Evolutionary conservation across 2,329 filamentous ascomycete species (phyloP).

Genomic region (Alternaria sp.): DNA sequence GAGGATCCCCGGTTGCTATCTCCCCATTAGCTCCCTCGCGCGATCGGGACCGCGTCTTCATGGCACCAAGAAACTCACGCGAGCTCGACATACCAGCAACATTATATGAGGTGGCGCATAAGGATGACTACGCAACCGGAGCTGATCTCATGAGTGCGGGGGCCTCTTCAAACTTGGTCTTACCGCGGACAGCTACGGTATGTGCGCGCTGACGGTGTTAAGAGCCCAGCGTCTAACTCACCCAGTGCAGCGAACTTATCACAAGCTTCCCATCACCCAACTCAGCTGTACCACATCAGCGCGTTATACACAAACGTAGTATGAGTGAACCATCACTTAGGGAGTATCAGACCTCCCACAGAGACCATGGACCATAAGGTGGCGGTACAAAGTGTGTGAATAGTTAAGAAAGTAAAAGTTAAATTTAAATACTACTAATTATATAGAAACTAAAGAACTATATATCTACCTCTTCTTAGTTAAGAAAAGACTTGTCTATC

Average conservation of each 20-base stretch:
- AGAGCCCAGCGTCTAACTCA: constrained; percentile 14
- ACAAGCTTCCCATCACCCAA: constrained; percentile 34
- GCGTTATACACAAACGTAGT: constrained; percentile 27
- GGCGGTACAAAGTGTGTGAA: too few species aligned
- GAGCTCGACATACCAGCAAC: constrained; percentile 18
- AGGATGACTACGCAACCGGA: constrained; percentile 15
- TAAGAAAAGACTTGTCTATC: too few species aligned
- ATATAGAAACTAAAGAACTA: too few species aligned
- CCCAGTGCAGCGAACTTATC: constrained; percentile 28
- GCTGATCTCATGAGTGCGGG: constrained; percentile 28
- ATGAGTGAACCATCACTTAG: constrained; percentile 35
- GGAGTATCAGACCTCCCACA: constrained; percentile 18
- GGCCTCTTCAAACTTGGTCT: constrained; percentile 30
- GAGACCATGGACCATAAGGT: constrained; percentile 12
- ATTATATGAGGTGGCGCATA: constrained; percentile 26
- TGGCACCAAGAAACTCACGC: constrained; percentile 10
- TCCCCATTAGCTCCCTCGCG: constrained; percentile 6
- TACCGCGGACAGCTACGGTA: constrained; percentile 32
- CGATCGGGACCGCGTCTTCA: constrained; percentile 9
- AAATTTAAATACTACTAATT: too few species aligned
- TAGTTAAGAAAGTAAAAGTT: too few species aligned
- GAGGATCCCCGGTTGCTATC: constrained; percentile 21
- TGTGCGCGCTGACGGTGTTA: constrained; percentile 8
- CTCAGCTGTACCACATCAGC: constrained; percentile 22
- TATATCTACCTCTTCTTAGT: too few species aligned